phyloP scores from a whole-genome alignment of 164 flowering plant genomes.

The Macadamia tetraphylla region DNA sequence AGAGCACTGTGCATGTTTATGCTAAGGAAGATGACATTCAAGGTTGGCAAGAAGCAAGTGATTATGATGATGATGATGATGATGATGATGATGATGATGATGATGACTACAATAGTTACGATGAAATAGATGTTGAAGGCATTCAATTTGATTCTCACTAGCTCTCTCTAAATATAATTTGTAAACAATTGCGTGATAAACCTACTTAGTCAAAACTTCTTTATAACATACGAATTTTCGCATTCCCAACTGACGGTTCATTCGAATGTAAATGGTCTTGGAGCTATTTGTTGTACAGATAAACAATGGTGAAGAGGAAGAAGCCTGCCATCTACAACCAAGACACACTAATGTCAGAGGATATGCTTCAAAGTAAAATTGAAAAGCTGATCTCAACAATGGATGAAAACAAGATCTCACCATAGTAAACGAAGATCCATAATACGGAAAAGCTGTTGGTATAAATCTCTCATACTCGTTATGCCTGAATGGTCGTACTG shows the following conservation, averaged over 20 bases:
- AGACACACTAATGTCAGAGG: background rate
- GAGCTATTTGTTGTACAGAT: slow-evolving; percentile 63
- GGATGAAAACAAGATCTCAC: slow-evolving; percentile 33
- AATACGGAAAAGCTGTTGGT: slow-evolving; percentile 86
- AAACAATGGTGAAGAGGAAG: slow-evolving; percentile 63
- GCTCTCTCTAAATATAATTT: slow-evolving; percentile 7
- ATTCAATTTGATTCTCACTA: background rate
- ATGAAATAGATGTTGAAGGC: slow-evolving; percentile 25
- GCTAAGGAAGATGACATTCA: slow-evolving; percentile 51
- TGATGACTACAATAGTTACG: slow-evolving; percentile 36
- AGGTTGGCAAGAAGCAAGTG: slow-evolving; percentile 43
- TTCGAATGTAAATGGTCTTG: background rate
- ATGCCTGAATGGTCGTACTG: slow-evolving; percentile 92
- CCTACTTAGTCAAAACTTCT: background rate
- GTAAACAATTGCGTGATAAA: slow-evolving; percentile 1
- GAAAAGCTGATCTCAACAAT: background rate
- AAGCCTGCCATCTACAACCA: slow-evolving; percentile 83
- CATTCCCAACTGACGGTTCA: background rate
- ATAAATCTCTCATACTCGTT: slow-evolving; percentile 96
- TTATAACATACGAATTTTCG: background rate
- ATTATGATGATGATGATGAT: slow-evolving; percentile 9
- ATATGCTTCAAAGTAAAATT: background rate
- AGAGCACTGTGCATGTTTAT: slow-evolving; percentile 49
- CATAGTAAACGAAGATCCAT: slow-evolving; percentile 82
- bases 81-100: slow-evolving; percentile 17